Evolutionary conservation across 139 green algal species (phyloP).

Genomic region (Tetraselmis striata): DNA sequence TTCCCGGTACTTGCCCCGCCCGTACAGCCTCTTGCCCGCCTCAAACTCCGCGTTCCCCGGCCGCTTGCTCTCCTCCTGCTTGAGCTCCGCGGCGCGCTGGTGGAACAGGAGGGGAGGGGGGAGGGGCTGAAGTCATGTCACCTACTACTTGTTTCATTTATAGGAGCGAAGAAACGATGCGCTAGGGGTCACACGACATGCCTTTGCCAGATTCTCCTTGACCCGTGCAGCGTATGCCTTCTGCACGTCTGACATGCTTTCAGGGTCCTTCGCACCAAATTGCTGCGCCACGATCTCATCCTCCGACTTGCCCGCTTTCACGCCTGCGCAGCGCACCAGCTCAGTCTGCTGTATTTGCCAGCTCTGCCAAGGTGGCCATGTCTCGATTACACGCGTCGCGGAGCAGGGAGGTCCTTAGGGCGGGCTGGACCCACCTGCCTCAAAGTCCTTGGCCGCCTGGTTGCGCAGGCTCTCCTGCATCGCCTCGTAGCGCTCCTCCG

Average conservation of each 20-base stretch:
- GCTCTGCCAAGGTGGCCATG: too few relatives aligned
- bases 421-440: neutral
- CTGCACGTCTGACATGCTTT: slow-evolving; percentile 43
- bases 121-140: too few relatives aligned
- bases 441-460: neutral
- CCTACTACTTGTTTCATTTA: too few relatives aligned
- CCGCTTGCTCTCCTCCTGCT: slow-evolving; percentile 20
- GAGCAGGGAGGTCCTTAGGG: too few relatives aligned
- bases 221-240: slow-evolving; percentile 68
- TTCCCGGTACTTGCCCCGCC: slow-evolving; percentile 49
- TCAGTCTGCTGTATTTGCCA: too few relatives aligned
- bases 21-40: slow-evolving; percentile 39
- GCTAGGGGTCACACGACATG: too few relatives aligned
- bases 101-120: too few relatives aligned
- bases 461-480: neutral
- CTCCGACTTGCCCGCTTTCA: slow-evolving; percentile 49
- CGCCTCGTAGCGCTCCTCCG: neutral
- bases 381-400: too few relatives aligned
- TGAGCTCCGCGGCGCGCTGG: slow-evolving; percentile 10
- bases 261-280: slow-evolving; percentile 35
- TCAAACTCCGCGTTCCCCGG: slow-evolving; percentile 1
- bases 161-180: too few relatives aligned
- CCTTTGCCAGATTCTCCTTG: slow-evolving; percentile 59
- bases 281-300: slow-evolving; percentile 63
- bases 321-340: slow-evolving; percentile 28